Percentiles rank a stretch among this genome's conserved stretches.
Evolutionary conservation across 306 rosid genomes (phyloP).

Genomic region (Pyrus bretschneideri): DNA sequence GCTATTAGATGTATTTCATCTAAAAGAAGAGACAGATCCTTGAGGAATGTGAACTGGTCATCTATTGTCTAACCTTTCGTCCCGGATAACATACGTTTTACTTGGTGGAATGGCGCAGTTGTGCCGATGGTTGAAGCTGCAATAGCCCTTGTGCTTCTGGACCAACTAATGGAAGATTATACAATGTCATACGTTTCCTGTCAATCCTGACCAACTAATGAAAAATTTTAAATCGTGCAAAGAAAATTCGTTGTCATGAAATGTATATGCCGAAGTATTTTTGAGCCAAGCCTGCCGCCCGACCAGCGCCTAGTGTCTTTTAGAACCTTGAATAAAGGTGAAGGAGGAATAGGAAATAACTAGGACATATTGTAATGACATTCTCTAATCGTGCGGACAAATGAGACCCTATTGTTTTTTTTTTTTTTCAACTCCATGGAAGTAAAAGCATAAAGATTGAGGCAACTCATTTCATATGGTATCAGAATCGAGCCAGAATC

Average conservation of each 20-base stretch:
- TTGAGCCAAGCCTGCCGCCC: neutral
- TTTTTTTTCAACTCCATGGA: no score
- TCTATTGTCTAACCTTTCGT: neutral
- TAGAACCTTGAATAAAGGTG: no score
- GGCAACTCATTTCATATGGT: no score
- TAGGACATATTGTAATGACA: no score
- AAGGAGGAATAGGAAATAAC: no score
- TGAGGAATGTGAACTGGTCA: neutral
- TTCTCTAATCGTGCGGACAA: no score
- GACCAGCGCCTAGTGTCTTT: no score
- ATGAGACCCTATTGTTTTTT: no score
- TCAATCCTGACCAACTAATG: constrained; percentile 41
- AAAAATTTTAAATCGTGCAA: constrained; percentile 17
- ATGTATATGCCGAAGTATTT: neutral
- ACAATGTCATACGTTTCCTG: constrained; percentile 82
- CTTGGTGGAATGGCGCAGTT: constrained; percentile 47
- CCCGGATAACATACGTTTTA: neutral
- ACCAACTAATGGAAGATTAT: constrained; percentile 83
- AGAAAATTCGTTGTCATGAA: neutral
- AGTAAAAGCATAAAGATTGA: no score
- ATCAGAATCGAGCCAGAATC: no score
- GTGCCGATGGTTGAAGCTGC: constrained; percentile 96
- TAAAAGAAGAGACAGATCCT: neutral
- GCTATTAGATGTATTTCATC: neutral
- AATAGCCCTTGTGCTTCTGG: constrained; percentile 82